These are phyloP conservation scores for Pythium rhizo-oryzae DNA, from an alignment of 352 stramenopile species.

Conservation along the genomic window DNA sequence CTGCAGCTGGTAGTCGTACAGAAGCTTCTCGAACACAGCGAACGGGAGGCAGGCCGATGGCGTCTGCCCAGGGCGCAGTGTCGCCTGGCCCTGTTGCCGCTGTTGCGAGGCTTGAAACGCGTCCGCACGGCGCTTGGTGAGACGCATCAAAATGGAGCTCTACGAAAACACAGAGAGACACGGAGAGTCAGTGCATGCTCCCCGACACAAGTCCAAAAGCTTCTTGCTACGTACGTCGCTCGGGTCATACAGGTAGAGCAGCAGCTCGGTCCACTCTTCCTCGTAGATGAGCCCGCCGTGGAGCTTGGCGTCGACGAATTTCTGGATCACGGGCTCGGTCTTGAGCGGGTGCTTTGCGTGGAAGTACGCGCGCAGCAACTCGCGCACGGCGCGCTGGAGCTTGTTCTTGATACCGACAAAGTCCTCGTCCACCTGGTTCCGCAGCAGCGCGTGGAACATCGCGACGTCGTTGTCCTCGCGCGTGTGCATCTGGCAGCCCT, in stretches of 20 bases:
- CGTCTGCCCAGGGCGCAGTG: not conserved
- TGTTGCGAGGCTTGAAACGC: slow-evolving; percentile 30
- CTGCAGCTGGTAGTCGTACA: slow-evolving; percentile 76
- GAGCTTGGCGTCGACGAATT: slow-evolving; percentile 49
- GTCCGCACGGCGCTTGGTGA: slow-evolving; percentile 48
- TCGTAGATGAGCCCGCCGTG: slow-evolving; percentile 42
- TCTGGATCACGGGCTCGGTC: slow-evolving; percentile 49
- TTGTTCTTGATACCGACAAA: slow-evolving; percentile 81
- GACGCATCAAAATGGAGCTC: slow-evolving; percentile 49
- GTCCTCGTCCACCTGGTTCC: slow-evolving; percentile 83
- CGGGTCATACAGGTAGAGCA: slow-evolving; percentile 78
- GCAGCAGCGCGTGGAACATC: slow-evolving; percentile 76
- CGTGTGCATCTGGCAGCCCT: slow-evolving; percentile 53
- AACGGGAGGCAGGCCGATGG: slow-evolving; percentile 41
- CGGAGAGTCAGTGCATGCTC: not conserved
- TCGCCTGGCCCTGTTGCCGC: not conserved
- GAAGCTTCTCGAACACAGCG: slow-evolving; percentile 62
- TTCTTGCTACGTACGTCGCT: slow-evolving; percentile 49
- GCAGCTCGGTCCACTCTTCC: slow-evolving; percentile 72
- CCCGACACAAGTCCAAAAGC: not conserved
- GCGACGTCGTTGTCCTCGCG: slow-evolving; percentile 67
- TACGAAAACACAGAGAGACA: slow-evolving; percentile 16
- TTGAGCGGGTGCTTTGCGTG: slow-evolving; percentile 69
- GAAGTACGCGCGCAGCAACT: slow-evolving; percentile 75
- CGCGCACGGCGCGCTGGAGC: slow-evolving; percentile 68